Conservation (phyloP, 148 eudicot species). For the Amaranthus cruentus region DNA sequence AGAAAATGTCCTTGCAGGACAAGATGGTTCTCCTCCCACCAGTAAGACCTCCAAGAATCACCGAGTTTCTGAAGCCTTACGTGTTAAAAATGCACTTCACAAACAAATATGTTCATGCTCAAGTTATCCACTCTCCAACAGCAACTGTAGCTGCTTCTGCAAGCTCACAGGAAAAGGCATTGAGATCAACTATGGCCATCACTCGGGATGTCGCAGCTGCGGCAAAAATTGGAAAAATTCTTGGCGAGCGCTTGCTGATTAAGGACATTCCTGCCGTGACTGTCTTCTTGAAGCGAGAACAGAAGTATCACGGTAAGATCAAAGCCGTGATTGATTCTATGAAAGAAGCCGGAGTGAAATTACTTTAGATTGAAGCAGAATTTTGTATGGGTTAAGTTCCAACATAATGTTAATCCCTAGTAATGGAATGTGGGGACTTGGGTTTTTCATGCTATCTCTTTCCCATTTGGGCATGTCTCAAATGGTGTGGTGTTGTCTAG, state of each 20-base stretch:
- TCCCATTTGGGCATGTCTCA: background rate
- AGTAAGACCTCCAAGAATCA: constrained; percentile 56
- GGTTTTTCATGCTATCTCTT: background rate
- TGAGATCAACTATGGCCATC: constrained; percentile 58
- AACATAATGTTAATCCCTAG: background rate
- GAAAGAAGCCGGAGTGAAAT: constrained; percentile 65
- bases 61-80: constrained; percentile 76
- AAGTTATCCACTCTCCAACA: constrained; percentile 85
- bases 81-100: constrained; percentile 82
- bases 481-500: background rate
- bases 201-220: constrained; percentile 85
- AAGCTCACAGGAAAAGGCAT: constrained; percentile 81
- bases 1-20: constrained; percentile 10
- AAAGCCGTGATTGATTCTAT: constrained; percentile 78
- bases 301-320: constrained; percentile 90
- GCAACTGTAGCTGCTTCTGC: constrained; percentile 86
- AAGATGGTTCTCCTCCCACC: constrained; percentile 86
- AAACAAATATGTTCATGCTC: constrained; percentile 78
- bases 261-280: constrained; percentile 73
- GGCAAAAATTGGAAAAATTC: constrained; percentile 78
- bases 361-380: constrained; percentile 32
- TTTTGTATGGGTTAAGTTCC: background rate
- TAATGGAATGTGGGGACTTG: background rate
- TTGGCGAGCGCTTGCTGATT: constrained; percentile 66
- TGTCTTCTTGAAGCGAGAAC: constrained; percentile 60